A percentile compares a stretch with the other conserved stretches of the same genome.
Evolutionary conservation across 2,329 filamentous ascomycete genomes (phyloP).

Genomic region (Tolypocladium endophyticum): DNA sequence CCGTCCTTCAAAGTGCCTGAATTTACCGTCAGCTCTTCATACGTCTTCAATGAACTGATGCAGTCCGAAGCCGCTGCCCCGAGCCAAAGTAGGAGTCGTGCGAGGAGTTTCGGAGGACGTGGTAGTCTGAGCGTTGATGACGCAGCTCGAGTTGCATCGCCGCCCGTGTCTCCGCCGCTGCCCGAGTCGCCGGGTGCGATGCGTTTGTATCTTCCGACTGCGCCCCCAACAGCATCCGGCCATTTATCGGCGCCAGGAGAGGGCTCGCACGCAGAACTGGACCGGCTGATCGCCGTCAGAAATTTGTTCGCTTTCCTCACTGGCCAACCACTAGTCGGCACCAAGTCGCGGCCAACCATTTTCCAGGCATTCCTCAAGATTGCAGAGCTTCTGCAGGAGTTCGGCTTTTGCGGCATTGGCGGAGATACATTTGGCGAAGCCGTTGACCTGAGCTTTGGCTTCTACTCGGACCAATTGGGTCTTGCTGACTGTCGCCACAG

Average conservation of each 20-base stretch:
- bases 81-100: constrained; percentile 19
- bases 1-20: constrained; percentile 52
- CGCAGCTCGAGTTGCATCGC: constrained; percentile 28
- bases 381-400: constrained; percentile 41
- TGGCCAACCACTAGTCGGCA: constrained; percentile 52
- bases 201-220: constrained; percentile 43
- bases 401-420: constrained; percentile 45
- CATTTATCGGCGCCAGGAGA: constrained; percentile 22
- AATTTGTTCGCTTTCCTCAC: constrained; percentile 59
- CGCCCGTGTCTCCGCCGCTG: constrained; percentile 25
- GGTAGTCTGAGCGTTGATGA: constrained; percentile 39
- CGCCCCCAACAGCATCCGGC: constrained; percentile 24
- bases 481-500: constrained; percentile 73
- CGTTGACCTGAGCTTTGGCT: constrained; percentile 55
- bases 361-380: constrained; percentile 47
- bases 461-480: constrained; percentile 66
- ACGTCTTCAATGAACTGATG: constrained; percentile 42
- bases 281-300: constrained; percentile 46
- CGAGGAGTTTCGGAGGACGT: constrained; percentile 36
- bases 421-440: constrained; percentile 49
- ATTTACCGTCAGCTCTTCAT: constrained; percentile 42
- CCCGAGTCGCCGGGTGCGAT: constrained; percentile 27
- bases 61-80: constrained; percentile 29
- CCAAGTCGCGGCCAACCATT: constrained; percentile 36
- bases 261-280: constrained; percentile 29